A percentile compares a stretch with the other conserved stretches of the same genome.
These are phyloP conservation scores for Suhomyces ambrosiae DNA, from an alignment of 1,139 yeast species.

Conservation along the genomic window DNA sequence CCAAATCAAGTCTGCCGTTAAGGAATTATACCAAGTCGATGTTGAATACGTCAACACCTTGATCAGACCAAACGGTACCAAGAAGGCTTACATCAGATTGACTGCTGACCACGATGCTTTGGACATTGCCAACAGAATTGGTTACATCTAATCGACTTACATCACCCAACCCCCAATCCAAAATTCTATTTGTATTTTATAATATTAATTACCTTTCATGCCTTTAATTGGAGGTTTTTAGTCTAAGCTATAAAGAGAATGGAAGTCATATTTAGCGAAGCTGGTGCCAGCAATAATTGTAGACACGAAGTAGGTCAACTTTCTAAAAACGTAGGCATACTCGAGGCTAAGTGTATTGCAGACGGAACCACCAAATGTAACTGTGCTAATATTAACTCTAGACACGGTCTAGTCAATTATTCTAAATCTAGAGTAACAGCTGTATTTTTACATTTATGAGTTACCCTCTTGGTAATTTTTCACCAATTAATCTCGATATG, in stretches of 20 bases:
- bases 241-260: constrained; percentile 17
- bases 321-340: too few relatives aligned
- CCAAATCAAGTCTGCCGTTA: constrained; percentile 97
- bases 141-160: constrained; percentile 71
- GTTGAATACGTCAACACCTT: constrained; percentile 93
- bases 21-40: constrained; percentile 97
- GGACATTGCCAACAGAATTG: constrained; percentile 99
- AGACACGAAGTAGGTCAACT: too few relatives aligned
- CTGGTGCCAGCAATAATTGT: too few relatives aligned
- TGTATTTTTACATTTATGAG: too few relatives aligned
- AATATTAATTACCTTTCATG: constrained; percentile 15
- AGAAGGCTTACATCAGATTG: constrained; percentile 99
- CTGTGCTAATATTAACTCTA: too few relatives aligned
- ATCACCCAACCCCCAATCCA: constrained; percentile 13
- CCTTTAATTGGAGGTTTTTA: constrained; percentile 15
- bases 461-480: too few relatives aligned
- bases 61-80: constrained; percentile 98
- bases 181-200: constrained; percentile 19
- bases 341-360: too few relatives aligned
- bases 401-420: too few relatives aligned
- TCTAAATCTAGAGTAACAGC: too few relatives aligned
- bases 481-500: too few relatives aligned
- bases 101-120: constrained; percentile 99
- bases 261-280: constrained; percentile 12
- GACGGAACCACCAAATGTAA: too few relatives aligned